A percentile compares a stretch with the other conserved stretches of the same genome.
Evolutionary conservation across 805 yeast genomes (phyloP).

Genomic region (Pichia phayaonensis): DNA sequence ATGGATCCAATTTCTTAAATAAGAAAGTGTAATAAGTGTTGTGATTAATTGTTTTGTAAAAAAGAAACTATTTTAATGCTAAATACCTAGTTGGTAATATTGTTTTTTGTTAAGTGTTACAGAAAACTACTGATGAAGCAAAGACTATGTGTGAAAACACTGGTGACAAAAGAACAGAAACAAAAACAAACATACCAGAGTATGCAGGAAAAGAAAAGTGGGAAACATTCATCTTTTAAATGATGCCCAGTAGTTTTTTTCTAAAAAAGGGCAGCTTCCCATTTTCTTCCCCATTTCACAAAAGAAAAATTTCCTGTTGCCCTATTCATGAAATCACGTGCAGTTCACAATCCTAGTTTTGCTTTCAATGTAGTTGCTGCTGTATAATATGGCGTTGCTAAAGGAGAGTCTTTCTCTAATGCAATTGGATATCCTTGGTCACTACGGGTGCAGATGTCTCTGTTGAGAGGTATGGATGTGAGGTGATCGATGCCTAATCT

Average conservation of each 20-base stretch:
- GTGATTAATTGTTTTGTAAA: background rate
- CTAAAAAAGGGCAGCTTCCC: background rate
- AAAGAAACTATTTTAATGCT: background rate
- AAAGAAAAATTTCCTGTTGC: background rate
- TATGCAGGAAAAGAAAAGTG: background rate
- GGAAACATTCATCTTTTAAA: background rate
- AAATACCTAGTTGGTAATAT: background rate
- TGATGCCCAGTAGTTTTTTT: no score
- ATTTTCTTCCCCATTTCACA: background rate
- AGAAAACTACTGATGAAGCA: background rate
- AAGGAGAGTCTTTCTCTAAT: slow-evolving; percentile 30
- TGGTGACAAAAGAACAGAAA: background rate
- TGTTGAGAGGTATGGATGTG: slow-evolving; percentile 63
- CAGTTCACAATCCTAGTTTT: slow-evolving; percentile 1
- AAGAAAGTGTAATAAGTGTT: background rate
- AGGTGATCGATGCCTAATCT: slow-evolving; percentile 42
- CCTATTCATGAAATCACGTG: background rate
- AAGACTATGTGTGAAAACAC: background rate
- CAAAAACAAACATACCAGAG: background rate
- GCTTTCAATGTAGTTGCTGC: slow-evolving; percentile 34
- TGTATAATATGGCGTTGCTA: slow-evolving; percentile 37
- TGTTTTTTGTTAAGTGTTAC: background rate
- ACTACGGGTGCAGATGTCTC: slow-evolving; percentile 48
- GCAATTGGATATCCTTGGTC: slow-evolving; percentile 64
- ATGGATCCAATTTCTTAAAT: background rate